Conservation (phyloP, 1,284 basidiomycete species). For the Nidula niveotomentosa region DNA sequence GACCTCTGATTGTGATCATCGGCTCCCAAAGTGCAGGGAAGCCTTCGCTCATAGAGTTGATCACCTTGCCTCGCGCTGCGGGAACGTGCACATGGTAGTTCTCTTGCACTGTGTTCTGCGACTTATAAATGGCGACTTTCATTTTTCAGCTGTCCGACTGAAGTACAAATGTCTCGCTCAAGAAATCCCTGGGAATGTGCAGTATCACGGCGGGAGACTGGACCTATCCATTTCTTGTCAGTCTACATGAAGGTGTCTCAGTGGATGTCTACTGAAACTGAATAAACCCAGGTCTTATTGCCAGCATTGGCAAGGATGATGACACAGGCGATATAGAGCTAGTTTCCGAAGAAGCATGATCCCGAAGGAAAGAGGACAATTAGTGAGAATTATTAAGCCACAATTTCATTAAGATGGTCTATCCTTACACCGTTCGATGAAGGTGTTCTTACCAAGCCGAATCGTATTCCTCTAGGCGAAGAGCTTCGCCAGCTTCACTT, state of each 20-base stretch:
- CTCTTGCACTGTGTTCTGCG: too few species aligned
- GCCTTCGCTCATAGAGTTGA: conserved; percentile 66
- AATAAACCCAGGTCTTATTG: conserved; percentile 72
- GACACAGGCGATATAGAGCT: conserved; percentile 57
- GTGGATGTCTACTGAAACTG: conserved; percentile 53
- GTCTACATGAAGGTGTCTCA: too few species aligned
- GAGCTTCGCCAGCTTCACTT: conserved; percentile 60
- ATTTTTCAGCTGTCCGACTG: conserved; percentile 62
- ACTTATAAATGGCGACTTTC: too few species aligned
- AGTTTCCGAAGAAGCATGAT: conserved; percentile 62
- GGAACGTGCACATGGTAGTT: conserved; percentile 54
- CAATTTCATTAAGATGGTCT: too few species aligned
- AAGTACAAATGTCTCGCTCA: conserved; percentile 57
- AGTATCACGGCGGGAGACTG: conserved; percentile 39
- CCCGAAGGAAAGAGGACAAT: conserved; percentile 65
- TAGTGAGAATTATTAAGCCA: conserved; percentile 37
- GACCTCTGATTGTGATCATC: conserved; percentile 60
- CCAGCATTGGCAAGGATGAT: conserved; percentile 50
- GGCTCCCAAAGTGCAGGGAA: conserved; percentile 67
- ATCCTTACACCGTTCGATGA: too few species aligned
- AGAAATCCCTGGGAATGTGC: conserved; percentile 11
- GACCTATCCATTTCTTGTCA: conserved; percentile 43
- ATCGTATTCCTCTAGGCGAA: conserved; percentile 65
- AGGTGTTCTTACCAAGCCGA: conserved; percentile 85
- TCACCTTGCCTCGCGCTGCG: conserved; percentile 57